Percentiles rank a stretch among this genome's conserved stretches.
Evolutionary conservation across 495 filamentous ascomycete species (phyloP).

Genomic region (Neurospora sp.): DNA sequence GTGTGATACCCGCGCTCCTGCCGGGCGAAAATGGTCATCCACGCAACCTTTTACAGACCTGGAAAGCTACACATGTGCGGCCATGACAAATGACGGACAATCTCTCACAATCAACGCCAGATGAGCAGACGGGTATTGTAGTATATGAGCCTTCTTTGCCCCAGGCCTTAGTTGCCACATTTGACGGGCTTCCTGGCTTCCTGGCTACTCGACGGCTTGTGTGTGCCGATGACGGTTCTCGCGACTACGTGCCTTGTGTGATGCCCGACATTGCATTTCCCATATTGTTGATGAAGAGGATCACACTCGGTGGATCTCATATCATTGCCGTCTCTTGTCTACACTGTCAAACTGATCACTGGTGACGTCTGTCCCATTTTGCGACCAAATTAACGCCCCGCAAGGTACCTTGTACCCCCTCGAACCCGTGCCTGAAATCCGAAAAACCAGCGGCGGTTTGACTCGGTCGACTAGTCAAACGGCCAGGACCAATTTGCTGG

Average conservation of each 20-base stretch:
- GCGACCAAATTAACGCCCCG: not conserved
- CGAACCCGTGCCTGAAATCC: not conserved
- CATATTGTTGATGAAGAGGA: not conserved
- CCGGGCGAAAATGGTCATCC: not conserved
- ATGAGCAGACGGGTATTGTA: not conserved
- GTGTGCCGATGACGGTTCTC: not conserved
- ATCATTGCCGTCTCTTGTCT: not conserved
- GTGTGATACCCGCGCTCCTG: not conserved
- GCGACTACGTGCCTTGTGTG: not conserved
- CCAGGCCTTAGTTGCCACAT: not conserved
- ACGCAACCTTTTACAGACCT: not conserved
- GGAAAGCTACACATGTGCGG: not conserved
- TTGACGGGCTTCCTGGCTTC: not conserved
- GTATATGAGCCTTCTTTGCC: not conserved
- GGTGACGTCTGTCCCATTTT: not conserved
- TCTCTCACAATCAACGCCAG: not conserved
- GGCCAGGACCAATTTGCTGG: slow-evolving; percentile 14
- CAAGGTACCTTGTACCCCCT: not conserved
- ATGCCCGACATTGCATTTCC: not conserved
- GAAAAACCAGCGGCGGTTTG: not conserved
- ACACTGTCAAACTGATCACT: not conserved
- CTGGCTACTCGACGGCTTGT: not conserved
- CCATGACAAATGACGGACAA: not conserved
- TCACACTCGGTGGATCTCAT: not conserved
- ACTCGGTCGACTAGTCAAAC: slow-evolving; percentile 3